These are phyloP conservation scores for Oxyria digyna DNA, from an alignment of 148 eudicot species.

Conservation along the genomic window DNA sequence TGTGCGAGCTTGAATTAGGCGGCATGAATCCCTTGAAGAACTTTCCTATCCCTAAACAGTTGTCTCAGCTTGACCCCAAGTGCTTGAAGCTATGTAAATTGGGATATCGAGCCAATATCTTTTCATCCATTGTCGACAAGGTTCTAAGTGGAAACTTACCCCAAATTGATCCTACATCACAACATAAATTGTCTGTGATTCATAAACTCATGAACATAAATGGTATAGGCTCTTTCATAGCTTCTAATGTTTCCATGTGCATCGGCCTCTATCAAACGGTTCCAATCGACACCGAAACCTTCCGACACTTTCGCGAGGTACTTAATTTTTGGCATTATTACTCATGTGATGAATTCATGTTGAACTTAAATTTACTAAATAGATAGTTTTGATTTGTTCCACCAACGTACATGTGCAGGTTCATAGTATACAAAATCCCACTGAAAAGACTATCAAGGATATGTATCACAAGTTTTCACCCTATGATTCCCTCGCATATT, in stretches of 20 bases:
- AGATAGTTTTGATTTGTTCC: neutral
- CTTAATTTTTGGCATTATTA: too few species aligned
- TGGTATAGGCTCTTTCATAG: constrained; percentile 31
- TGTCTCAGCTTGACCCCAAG: constrained; percentile 11
- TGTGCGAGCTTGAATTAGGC: constrained; percentile 27
- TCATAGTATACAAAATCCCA: constrained; percentile 14
- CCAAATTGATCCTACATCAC: neutral
- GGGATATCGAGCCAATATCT: constrained; percentile 25
- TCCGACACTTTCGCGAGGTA: constrained; percentile 20
- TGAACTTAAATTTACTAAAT: too few species aligned
- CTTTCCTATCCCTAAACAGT: neutral
- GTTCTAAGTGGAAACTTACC: constrained; percentile 10
- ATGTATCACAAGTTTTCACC: constrained; percentile 36
- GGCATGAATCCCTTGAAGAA: constrained; percentile 13
- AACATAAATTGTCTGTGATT: neutral
- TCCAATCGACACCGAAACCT: constrained; percentile 40
- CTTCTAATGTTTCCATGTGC: constrained; percentile 34
- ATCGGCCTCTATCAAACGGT: constrained; percentile 26
- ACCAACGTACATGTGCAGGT: constrained; percentile 10
- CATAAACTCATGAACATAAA: constrained; percentile 11
- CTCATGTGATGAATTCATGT: too few species aligned
- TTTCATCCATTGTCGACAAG: constrained; percentile 14
- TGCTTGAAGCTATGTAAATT: constrained; percentile 13
- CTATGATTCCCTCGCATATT: constrained; percentile 38
- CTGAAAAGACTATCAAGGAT: neutral